phyloP scores from a whole-genome alignment of 306 rosid genomes.

The Medicago lupulina region DNA sequence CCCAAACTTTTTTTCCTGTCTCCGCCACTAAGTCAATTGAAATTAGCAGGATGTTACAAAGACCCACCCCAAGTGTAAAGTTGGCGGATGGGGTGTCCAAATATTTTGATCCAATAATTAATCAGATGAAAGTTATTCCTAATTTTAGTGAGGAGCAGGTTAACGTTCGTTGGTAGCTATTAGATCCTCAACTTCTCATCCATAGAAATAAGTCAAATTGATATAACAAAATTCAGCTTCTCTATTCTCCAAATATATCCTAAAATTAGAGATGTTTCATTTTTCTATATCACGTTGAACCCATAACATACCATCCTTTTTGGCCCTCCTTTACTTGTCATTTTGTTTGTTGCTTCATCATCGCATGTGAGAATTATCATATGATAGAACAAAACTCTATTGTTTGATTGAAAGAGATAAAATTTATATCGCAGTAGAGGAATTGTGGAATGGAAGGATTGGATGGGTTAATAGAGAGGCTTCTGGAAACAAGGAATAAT shows the following conservation, averaged over 20 bases:
- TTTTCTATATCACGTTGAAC: constrained; percentile 35
- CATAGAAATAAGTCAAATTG: constrained; percentile 46
- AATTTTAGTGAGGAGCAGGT: constrained; percentile 40
- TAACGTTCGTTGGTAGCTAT: constrained; percentile 49
- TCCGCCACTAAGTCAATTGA: no score
- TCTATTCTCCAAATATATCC: constrained; percentile 43
- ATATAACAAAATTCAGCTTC: constrained; percentile 20
- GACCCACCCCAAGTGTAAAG: no score
- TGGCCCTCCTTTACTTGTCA: not conserved
- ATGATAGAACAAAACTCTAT: not conserved
- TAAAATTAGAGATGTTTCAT: constrained; percentile 33
- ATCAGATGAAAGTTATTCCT: constrained; percentile 12
- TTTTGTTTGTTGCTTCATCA: not conserved
- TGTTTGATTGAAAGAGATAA: not conserved
- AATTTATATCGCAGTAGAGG: constrained; percentile 14
- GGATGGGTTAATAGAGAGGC: constrained; percentile 76
- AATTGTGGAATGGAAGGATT: constrained; percentile 77
- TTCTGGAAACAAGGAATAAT: constrained; percentile 73
- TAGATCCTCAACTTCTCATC: constrained; percentile 40
- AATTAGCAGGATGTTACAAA: no score
- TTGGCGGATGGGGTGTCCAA: no score
- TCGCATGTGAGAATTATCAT: not conserved
- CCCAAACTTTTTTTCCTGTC: no score
- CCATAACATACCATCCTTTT: constrained; percentile 6
- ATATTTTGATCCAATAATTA: not conserved